Percentiles rank a stretch among this genome's conserved stretches.
phyloP scores from a whole-genome alignment of 164 flowering plant genomes.

The Kalanchoe fedtschenkoi region DNA sequence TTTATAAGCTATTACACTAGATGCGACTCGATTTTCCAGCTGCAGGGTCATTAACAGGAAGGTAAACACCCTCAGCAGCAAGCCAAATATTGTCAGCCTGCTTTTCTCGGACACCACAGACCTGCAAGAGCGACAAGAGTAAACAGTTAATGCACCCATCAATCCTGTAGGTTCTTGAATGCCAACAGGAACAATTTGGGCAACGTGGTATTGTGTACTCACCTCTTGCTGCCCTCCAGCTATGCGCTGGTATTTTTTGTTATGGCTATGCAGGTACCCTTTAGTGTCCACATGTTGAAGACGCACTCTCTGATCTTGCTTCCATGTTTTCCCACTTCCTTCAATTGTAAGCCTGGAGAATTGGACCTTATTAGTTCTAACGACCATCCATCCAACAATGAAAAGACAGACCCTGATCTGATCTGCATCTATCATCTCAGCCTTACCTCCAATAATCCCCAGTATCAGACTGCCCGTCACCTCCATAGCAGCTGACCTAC shows the following conservation, averaged over 20 bases:
- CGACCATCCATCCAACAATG: neutral
- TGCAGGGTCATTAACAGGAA: neutral
- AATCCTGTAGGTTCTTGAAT: neutral
- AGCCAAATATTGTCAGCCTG: conserved; percentile 56
- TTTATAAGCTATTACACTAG: no score
- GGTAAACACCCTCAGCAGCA: neutral
- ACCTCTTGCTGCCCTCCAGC: conserved; percentile 99
- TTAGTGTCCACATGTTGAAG: conserved; percentile 85
- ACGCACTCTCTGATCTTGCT: conserved; percentile 85
- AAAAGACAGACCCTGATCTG: no score
- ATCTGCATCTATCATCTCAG: no score
- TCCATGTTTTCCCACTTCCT: conserved; percentile 89
- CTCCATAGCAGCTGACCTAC: conserved; percentile 97
- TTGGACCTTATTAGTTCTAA: neutral
- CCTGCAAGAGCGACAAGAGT: conserved; percentile 29
- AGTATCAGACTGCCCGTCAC: conserved; percentile 72
- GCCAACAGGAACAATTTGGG: neutral
- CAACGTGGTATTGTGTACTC: conserved; percentile 4
- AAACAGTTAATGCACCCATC: neutral
- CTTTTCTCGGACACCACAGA: conserved; percentile 82
- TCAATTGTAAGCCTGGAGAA: conserved; percentile 64
- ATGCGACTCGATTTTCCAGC: neutral
- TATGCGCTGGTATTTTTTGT: conserved; percentile 82
- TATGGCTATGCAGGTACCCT: conserved; percentile 88
- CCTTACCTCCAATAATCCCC: conserved; percentile 95